phyloP scores from a whole-genome alignment of 1,284 basidiomycete genomes.

The Hemileia vastatrix region DNA sequence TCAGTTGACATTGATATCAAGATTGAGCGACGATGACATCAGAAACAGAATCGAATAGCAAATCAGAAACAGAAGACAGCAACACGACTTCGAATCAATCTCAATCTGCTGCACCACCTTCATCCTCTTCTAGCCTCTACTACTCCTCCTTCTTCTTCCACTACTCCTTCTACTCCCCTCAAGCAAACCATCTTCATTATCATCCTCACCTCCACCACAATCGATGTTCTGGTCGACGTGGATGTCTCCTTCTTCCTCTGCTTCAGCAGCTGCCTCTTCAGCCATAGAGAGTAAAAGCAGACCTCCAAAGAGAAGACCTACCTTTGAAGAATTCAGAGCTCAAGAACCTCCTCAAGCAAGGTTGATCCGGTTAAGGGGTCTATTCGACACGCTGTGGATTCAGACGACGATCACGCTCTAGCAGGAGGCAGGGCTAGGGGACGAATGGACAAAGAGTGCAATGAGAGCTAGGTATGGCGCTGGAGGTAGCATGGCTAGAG shows the following conservation, averaged over 20 bases:
- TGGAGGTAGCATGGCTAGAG: constrained; percentile 36
- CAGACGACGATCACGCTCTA: constrained; percentile 36
- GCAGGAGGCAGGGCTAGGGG: constrained; percentile 40
- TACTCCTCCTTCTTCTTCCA: not conserved
- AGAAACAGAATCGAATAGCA: too few relatives aligned
- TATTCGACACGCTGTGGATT: constrained; percentile 39
- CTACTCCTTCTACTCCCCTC: not conserved
- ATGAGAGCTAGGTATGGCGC: constrained; percentile 39
- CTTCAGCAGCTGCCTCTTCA: constrained; percentile 31
- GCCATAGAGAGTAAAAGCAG: constrained; percentile 29
- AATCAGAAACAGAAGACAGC: too few relatives aligned
- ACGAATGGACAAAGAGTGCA: constrained; percentile 40
- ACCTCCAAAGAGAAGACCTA: constrained; percentile 23
- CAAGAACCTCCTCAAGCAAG: constrained; percentile 43
- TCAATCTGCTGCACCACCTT: not conserved
- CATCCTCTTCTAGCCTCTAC: not conserved
- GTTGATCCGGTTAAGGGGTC: constrained; percentile 38
- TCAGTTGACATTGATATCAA: too few relatives aligned
- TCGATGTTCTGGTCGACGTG: constrained; percentile 31
- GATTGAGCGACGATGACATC: too few relatives aligned
- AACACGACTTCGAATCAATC: too few relatives aligned
- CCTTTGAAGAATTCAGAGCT: constrained; percentile 37
- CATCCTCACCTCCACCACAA: not conserved
- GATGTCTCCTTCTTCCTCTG: constrained; percentile 32
- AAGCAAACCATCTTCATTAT: not conserved